Evolutionary conservation across 1,139 yeast genomes (phyloP).

Genomic region (Cylindricascospora bacillispora): DNA sequence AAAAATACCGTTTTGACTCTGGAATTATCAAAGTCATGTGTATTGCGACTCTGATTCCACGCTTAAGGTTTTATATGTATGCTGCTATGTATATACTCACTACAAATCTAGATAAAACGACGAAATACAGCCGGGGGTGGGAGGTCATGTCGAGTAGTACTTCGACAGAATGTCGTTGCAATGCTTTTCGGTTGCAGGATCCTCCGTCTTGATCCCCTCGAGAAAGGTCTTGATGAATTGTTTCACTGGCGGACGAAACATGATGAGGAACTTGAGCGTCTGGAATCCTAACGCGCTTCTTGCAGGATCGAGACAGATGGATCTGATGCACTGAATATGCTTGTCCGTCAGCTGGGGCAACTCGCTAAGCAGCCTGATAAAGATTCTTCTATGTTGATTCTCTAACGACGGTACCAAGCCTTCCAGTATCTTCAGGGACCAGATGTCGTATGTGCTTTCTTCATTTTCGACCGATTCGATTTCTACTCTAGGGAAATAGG

Average conservation of each 20-base stretch:
- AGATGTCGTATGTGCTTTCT: conserved; percentile 45
- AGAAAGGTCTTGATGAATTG: conserved; percentile 53
- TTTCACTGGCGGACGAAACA: conserved; percentile 83
- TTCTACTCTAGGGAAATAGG: no score
- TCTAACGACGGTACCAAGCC: conserved; percentile 77
- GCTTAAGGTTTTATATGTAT: no score
- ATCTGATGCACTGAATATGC: conserved; percentile 50
- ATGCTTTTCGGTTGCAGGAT: conserved; percentile 44
- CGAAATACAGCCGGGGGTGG: no score
- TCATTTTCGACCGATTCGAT: conserved; percentile 20
- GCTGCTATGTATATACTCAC: no score
- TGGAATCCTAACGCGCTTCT: conserved; percentile 71
- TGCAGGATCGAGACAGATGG: conserved; percentile 77
- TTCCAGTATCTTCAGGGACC: conserved; percentile 67
- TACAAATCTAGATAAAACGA: no score
- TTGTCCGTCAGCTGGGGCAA: conserved; percentile 59
- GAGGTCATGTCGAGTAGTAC: no score
- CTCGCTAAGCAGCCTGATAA: conserved; percentile 74
- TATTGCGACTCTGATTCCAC: no score
- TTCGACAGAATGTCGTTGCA: conserved; percentile 42
- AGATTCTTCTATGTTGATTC: conserved; percentile 61
- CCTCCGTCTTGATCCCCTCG: conserved; percentile 39
- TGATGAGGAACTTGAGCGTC: conserved; percentile 65
- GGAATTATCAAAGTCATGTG: no score
- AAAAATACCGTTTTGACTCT: no score